A percentile compares a stretch with the other conserved stretches of the same genome.
Conservation (phyloP, 1,284 basidiomycete species). For the Pyrrhoderma noxium region DNA sequence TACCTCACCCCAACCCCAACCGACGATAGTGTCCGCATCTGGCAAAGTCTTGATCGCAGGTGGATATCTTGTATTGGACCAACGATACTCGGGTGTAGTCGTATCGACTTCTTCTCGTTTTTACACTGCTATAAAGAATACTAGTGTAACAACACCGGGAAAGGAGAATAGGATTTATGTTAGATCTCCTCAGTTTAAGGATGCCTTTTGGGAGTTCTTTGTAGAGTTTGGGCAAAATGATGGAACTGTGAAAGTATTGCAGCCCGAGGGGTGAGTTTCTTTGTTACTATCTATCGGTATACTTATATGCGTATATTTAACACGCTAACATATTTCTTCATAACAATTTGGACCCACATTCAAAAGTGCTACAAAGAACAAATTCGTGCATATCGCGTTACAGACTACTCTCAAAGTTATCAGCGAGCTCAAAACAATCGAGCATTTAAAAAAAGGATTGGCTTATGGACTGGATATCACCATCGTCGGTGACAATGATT, state of each 20-base stretch:
- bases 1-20: no score
- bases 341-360: constrained; percentile 14
- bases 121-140: constrained; percentile 60
- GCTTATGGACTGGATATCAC: constrained; percentile 60
- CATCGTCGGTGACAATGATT: constrained; percentile 93
- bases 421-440: constrained; percentile 44
- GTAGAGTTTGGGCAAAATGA: constrained; percentile 37
- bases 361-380: constrained; percentile 50
- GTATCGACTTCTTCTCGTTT: constrained; percentile 91
- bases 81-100: constrained; percentile 74
- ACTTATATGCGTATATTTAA: constrained; percentile 7
- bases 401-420: constrained; percentile 69
- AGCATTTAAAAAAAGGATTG: constrained; percentile 40
- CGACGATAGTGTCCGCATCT: constrained; percentile 78
- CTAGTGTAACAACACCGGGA: constrained; percentile 8
- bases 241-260: constrained; percentile 35
- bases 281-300: constrained; percentile 10
- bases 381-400: constrained; percentile 87
- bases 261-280: constrained; percentile 39
- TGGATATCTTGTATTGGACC: constrained; percentile 91
- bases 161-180: constrained; percentile 52
- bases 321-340: constrained; percentile 10
- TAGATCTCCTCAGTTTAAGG: constrained; percentile 85
- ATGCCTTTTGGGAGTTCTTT: constrained; percentile 74
- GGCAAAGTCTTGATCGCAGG: constrained; percentile 95